phyloP scores from a whole-genome alignment of 106 monocot genomes.

The Allium cepa region DNA sequence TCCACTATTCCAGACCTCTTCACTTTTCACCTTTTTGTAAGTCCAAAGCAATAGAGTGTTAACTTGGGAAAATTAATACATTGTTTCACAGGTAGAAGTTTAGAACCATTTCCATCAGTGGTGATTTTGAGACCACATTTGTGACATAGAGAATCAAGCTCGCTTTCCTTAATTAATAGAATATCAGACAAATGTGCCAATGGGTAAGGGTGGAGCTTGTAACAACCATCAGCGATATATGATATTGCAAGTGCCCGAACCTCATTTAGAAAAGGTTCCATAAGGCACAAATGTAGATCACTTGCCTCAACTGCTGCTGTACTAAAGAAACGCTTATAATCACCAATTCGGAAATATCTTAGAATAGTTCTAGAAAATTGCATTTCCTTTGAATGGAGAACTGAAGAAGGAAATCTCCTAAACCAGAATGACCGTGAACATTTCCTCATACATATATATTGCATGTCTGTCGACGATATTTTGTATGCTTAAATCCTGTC shows the following conservation, averaged over 20 bases:
- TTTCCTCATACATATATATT: conserved; percentile 84
- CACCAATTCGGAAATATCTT: too few species aligned
- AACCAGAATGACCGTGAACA: conserved; percentile 29
- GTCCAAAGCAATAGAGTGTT: conserved; percentile 23
- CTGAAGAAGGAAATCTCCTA: too few species aligned
- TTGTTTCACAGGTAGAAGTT: conserved; percentile 63
- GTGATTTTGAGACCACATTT: conserved; percentile 56
- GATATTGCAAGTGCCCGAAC: conserved; percentile 61
- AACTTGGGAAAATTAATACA: conserved; percentile 29
- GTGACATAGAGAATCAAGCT: conserved; percentile 54
- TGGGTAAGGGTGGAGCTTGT: conserved; percentile 88
- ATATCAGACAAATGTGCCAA: conserved; percentile 46
- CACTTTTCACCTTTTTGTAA: conserved; percentile 15
- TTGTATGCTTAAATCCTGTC: conserved; percentile 90
- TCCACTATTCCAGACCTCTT: too few species aligned
- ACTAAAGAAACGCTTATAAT: too few species aligned
- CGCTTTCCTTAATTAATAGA: conserved; percentile 70
- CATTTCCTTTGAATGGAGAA: too few species aligned
- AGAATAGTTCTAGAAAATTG: too few species aligned
- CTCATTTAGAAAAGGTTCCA: too few species aligned
- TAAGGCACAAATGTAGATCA: too few species aligned
- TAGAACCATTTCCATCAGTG: conserved; percentile 39
- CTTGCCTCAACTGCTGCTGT: too few species aligned
- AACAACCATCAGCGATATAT: conserved; percentile 56
- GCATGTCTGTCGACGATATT: conserved; percentile 51